Conservation (phyloP, 495 filamentous ascomycete species). For the Emericellopsis terricola region DNA sequence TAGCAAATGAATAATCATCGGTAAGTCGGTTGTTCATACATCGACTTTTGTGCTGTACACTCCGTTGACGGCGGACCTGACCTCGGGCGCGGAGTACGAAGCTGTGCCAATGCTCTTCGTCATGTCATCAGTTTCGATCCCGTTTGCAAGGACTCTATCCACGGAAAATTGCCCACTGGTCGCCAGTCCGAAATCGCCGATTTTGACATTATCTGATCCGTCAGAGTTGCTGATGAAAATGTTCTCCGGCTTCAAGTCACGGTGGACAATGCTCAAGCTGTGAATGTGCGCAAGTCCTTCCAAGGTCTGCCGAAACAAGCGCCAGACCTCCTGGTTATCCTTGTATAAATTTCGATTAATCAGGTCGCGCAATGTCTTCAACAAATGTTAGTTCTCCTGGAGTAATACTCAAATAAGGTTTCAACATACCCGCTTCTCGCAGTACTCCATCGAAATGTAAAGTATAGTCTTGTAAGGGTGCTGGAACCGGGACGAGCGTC, state of each 20-base stretch:
- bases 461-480: conserved; percentile 21
- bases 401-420: no score
- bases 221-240: conserved; percentile 66
- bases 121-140: conserved; percentile 28
- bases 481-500: conserved; percentile 4
- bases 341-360: conserved; percentile 58
- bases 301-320: conserved; percentile 76
- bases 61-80: conserved; percentile 50
- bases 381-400: no score
- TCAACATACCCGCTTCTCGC: conserved; percentile 68
- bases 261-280: conserved; percentile 78
- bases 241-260: conserved; percentile 96
- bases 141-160: conserved; percentile 49
- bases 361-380: conserved; percentile 77
- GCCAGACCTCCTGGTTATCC: conserved; percentile 65
- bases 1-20: background rate
- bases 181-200: conserved; percentile 91
- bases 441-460: conserved; percentile 76
- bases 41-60: conserved; percentile 89
- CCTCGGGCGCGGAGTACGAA: conserved; percentile 86
- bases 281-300: conserved; percentile 88
- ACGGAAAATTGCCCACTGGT: conserved; percentile 59
- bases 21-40: conserved; percentile 26
- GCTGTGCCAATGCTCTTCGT: conserved; percentile 90
- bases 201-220: conserved; percentile 69